phyloP scores from a whole-genome alignment of 805 yeast species.

The Metschnikowia peoriensis region DNA sequence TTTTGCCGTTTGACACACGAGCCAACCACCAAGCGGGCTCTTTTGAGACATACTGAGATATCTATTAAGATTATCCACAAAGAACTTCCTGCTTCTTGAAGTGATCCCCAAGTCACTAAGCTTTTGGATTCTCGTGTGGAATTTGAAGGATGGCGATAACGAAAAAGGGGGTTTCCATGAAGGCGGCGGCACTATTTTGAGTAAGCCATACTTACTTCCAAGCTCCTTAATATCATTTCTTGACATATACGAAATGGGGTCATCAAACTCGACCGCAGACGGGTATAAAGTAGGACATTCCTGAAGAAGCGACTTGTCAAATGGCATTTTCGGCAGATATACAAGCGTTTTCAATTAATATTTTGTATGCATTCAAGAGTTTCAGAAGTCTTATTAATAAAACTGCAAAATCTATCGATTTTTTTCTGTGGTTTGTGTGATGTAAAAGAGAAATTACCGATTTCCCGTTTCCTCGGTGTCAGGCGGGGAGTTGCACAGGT shows the following conservation, averaged over 20 bases:
- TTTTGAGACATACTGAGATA: slow-evolving; percentile 47
- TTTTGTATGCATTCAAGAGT: background rate
- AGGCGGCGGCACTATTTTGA: slow-evolving; percentile 52
- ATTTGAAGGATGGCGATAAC: slow-evolving; percentile 53
- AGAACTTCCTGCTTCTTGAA: slow-evolving; percentile 62
- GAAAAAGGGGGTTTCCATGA: slow-evolving; percentile 58
- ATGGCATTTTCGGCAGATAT: slow-evolving; percentile 18
- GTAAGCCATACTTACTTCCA: slow-evolving; percentile 50
- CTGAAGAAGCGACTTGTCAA: slow-evolving; percentile 22
- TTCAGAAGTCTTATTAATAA: background rate
- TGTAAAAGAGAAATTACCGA: background rate
- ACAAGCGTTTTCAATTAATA: too few species aligned
- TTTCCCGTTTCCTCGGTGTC: background rate
- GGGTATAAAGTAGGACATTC: slow-evolving; percentile 53
- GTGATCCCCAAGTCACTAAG: slow-evolving; percentile 61
- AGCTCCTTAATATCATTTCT: slow-evolving; percentile 36
- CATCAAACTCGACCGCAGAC: slow-evolving; percentile 40
- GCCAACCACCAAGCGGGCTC: slow-evolving; percentile 22
- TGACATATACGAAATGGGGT: slow-evolving; percentile 51
- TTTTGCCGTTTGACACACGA: slow-evolving; percentile 16
- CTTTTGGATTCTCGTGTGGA: slow-evolving; percentile 68
- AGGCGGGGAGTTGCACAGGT: background rate
- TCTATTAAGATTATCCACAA: slow-evolving; percentile 59
- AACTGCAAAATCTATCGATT: background rate
- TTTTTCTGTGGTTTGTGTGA: background rate